A percentile compares a stretch with the other conserved stretches of the same genome.
Conservation (phyloP, 257 asterid species). For the Lantana camara region DNA sequence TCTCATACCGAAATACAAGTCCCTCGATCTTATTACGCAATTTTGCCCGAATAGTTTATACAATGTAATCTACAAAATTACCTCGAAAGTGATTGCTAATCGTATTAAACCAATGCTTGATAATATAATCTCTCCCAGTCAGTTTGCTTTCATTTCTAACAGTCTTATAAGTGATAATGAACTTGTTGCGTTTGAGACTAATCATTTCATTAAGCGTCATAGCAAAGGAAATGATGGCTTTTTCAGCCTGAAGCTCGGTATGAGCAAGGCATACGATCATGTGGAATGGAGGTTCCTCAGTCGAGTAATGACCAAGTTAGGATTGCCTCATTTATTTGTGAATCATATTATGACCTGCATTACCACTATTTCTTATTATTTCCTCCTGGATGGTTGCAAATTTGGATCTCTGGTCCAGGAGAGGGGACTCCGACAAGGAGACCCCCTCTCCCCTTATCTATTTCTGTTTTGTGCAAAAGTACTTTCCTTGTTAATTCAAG, state of each 20-base stretch:
- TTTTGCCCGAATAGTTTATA: not conserved
- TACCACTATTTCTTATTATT: not conserved
- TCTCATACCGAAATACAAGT: not conserved
- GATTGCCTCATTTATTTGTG: not conserved
- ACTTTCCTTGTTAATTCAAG: not conserved
- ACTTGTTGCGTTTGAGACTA: not conserved
- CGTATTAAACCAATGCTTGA: not conserved
- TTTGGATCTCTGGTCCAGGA: not conserved
- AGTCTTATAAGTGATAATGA: not conserved
- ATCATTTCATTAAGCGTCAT: not conserved
- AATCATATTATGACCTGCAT: not conserved
- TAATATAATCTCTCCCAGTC: not conserved
- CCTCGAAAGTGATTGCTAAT: not conserved
- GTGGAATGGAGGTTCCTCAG: not conserved
- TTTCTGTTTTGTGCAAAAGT: not conserved
- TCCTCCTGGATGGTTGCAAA: not conserved
- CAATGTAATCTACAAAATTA: too few species aligned
- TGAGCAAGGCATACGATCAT: not conserved
- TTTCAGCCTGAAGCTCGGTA: not conserved
- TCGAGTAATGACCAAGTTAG: not conserved
- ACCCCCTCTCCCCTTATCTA: not conserved
- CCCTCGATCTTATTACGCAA: not conserved
- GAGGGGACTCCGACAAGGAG: not conserved
- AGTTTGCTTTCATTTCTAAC: not conserved
- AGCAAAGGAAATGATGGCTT: not conserved